Evolutionary conservation across 2,329 filamentous ascomycete genomes (phyloP), one percentile per base, ranked within the genome.

Genomic region (Escovopsis sp.): DNA sequence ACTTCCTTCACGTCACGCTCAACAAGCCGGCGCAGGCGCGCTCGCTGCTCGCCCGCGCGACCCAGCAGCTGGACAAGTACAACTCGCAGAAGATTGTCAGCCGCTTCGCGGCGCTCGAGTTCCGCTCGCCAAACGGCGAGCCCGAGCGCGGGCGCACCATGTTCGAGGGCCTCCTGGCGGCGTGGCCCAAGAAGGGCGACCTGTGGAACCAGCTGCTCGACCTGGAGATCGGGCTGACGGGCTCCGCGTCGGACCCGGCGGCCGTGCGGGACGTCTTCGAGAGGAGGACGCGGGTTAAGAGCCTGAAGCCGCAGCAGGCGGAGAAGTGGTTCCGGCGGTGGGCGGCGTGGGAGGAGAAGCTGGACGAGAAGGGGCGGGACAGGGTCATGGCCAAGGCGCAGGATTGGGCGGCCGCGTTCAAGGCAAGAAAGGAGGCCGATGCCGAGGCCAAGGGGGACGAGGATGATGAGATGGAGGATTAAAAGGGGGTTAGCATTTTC

Each of bases 191-290:
- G 68, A 85, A 86, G 59, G 77, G 86, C 46, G 87, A 95, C 58
- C 68, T 96, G 41, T 96, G 89, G 89, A 91, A 86, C 61, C 81
- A 94, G 62, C 79, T 94, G 50, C 65, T 95, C 1, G 87, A 94
- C 57, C 72, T 95, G 43, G 91, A 98, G 66, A 72, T 80, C 47
- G 70, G 73, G 33, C 69, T 77, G 35, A 66, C 65, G 23, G 28
- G 28, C 11, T 55, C 61, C 41, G 72, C 70, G 12, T 73, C 77
- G 32, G 67, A 70, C 35, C 40, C 47, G 4, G 75, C 65, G 2
- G 70, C 70, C 33, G 74, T 88, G 26, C 72, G 87, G 39, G 78
- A 81, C 46, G 66, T 96, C 39, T 96, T 91, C 57, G 86, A 94
- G 65, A 72, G 88, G 36, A 82, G 88, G 55, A 69, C 74, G 26